These are phyloP conservation scores for Knufia fluminis DNA, from an alignment of 2,329 filamentous ascomycete genomes.

Conservation along the genomic window DNA sequence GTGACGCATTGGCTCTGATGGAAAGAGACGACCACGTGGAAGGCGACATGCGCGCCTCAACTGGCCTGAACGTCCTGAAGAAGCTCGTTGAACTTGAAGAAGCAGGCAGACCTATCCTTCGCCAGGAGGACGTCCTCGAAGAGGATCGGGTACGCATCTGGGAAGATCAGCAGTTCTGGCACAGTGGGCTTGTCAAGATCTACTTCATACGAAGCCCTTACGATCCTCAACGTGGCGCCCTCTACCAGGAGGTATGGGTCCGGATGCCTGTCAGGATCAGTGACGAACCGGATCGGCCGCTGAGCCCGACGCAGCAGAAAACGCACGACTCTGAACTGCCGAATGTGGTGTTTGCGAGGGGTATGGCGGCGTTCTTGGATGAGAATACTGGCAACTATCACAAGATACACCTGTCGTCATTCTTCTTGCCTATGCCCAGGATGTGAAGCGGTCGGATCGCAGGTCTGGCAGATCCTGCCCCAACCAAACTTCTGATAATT, in stretches of 20 bases:
- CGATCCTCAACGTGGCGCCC: constrained; percentile 16
- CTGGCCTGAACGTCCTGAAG: constrained; percentile 17
- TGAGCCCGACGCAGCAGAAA: constrained; percentile 11
- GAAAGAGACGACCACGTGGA: constrained; percentile 18
- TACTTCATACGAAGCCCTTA: constrained; percentile 20
- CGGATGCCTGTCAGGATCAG: constrained; percentile 13
- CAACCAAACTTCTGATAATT: background rate
- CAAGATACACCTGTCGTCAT: constrained; percentile 20
- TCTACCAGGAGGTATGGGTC: constrained; percentile 12
- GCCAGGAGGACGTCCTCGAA: constrained; percentile 17
- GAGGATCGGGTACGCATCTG: constrained; percentile 17
- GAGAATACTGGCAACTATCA: constrained; percentile 18
- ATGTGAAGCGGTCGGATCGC: constrained; percentile 12
- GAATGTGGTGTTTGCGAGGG: constrained; percentile 18
- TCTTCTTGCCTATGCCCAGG: constrained; percentile 20
- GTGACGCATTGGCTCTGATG: constrained; percentile 24
- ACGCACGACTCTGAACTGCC: constrained; percentile 10
- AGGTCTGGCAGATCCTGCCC: background rate
- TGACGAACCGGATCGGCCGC: constrained; percentile 12
- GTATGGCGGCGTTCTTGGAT: constrained; percentile 18
- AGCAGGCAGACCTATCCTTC: constrained; percentile 12
- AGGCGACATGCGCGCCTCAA: constrained; percentile 18
- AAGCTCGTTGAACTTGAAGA: constrained; percentile 18
- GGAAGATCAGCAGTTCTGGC: constrained; percentile 22
- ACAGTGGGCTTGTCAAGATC: constrained; percentile 18